Evolutionary conservation across 2,329 filamentous ascomycete genomes (phyloP).

Genomic region (Penicillium oxalicum): DNA sequence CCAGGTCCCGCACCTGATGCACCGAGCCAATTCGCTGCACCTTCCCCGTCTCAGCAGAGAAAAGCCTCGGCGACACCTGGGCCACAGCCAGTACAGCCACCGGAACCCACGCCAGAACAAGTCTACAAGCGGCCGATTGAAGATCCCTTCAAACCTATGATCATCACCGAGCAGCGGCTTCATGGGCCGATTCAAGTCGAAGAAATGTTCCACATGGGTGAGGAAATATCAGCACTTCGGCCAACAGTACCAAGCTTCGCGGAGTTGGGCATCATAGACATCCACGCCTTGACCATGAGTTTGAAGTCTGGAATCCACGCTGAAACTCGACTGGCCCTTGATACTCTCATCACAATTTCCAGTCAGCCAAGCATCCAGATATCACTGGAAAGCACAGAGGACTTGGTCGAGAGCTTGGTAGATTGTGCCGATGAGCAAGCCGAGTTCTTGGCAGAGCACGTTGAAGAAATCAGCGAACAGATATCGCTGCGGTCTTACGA

Average conservation of each 20-base stretch:
- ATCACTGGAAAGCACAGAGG: conserved; percentile 70
- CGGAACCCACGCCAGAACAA: conserved; percentile 28
- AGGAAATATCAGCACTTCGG: conserved; percentile 61
- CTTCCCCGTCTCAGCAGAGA: conserved; percentile 25
- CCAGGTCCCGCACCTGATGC: conserved; percentile 26
- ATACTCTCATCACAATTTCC: conserved; percentile 70
- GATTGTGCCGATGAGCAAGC: conserved; percentile 89
- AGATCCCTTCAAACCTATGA: conserved; percentile 44
- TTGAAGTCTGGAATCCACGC: conserved; percentile 83
- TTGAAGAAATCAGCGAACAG: conserved; percentile 78
- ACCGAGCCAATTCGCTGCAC: conserved; percentile 23
- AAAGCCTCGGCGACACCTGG: conserved; percentile 23
- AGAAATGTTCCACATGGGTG: conserved; percentile 58
- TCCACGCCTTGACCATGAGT: conserved; percentile 81
- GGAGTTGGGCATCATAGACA: conserved; percentile 83
- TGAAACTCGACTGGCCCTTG: conserved; percentile 84
- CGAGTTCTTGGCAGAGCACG: conserved; percentile 75
- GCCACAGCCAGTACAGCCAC: conserved; percentile 24
- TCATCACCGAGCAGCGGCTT: conserved; percentile 46
- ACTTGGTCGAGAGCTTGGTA: conserved; percentile 78
- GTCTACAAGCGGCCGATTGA: conserved; percentile 36
- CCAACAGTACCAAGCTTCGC: conserved; percentile 68
- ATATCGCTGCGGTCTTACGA: conserved; percentile 81
- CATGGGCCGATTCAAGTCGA: conserved; percentile 69
- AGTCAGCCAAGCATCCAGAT: conserved; percentile 58